Base-by-base conservation (phyloP, 73 alveolate species). In the Effrenium voratum region DNA sequence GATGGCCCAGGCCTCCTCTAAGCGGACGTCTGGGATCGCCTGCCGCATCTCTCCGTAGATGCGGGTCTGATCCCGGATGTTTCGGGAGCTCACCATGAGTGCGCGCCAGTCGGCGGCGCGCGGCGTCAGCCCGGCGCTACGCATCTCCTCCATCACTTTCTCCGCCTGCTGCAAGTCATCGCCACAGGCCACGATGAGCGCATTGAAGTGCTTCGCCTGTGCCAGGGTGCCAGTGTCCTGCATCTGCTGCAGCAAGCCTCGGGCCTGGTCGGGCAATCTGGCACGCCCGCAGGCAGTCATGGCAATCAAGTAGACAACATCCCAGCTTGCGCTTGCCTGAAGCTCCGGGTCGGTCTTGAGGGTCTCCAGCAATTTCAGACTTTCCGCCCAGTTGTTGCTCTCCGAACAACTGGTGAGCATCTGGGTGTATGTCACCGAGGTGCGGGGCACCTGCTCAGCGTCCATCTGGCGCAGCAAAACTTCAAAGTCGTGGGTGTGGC, bases 181-280 rank as follows among this genome's bases (percentile, higher is more conserved):
- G 0, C 92, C 92, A 82, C 92, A 82, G 34, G 92, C 92, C 32
- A 82, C 60, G 50, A 82, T 46, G 40, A 82, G 47, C 49, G 92
- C 73, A 50, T 82, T 82, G 92, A 49, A 82, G 63, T 82, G 92
- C 92, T 82, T 16, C 92, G 75, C 49, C 45, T 22, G 59, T 19
- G 38, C n/a, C n/a, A n/a, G n/a, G n/a, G n/a, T n/a, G 26, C 88
- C 88, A 45, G 43, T 77, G 66, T 43, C 88, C 22, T 2, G 63
- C 88, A 77, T 77, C 44, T 77, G 66, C 38, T 45, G 88, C 66
- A 77, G 66, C 16, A 77, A 30, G 30, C 43, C 45, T 63, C 43
- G 66, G 63, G 50, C n/a, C 24, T 77, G 43, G 88, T 77, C 43
- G 63, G 43, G 88, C 22, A 44, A 44, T 77, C 88, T 77, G 10